Conservation (phyloP, 1,139 yeast genomes). For the Meyerozyma guilliermondii region DNA sequence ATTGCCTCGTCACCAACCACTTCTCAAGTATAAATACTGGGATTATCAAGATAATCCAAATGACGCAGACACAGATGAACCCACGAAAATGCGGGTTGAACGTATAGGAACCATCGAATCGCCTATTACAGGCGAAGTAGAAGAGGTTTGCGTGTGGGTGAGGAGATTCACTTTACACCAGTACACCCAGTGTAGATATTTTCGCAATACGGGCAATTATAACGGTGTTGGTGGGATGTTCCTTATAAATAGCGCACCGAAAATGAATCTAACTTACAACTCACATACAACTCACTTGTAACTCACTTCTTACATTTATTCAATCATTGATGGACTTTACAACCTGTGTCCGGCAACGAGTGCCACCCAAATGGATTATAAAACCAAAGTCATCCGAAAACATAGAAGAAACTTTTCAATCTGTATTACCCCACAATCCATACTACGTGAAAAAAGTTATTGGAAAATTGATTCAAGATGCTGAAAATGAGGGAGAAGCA, state of each 20-base stretch:
- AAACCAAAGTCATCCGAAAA: neutral
- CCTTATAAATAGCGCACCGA: too few relatives aligned
- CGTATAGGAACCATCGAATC: slow-evolving; percentile 71
- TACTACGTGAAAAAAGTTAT: slow-evolving; percentile 46
- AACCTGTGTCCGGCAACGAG: neutral
- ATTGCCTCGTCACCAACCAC: slow-evolving; percentile 48
- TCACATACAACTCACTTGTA: too few relatives aligned
- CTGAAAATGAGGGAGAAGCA: slow-evolving; percentile 30
- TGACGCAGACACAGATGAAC: slow-evolving; percentile 14
- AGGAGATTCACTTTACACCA: too few relatives aligned
- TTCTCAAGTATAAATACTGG: slow-evolving; percentile 64
- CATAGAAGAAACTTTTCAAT: neutral
- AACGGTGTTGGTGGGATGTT: too few relatives aligned
- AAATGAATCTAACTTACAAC: too few relatives aligned
- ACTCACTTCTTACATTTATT: too few relatives aligned
- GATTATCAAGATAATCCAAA: slow-evolving; percentile 59
- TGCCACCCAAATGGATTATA: neutral
- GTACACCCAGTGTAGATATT: too few relatives aligned
- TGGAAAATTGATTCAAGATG: slow-evolving; percentile 29
- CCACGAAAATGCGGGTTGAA: slow-evolving; percentile 49
- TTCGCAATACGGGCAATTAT: too few relatives aligned
- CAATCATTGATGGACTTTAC: neutral
- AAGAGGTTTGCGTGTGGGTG: slow-evolving; percentile 50
- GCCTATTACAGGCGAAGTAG: slow-evolving; percentile 72
- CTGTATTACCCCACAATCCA: slow-evolving; percentile 26